Evolutionary conservation across 352 stramenopile genomes (phyloP).

Genomic region (Pythium brassicae): DNA sequence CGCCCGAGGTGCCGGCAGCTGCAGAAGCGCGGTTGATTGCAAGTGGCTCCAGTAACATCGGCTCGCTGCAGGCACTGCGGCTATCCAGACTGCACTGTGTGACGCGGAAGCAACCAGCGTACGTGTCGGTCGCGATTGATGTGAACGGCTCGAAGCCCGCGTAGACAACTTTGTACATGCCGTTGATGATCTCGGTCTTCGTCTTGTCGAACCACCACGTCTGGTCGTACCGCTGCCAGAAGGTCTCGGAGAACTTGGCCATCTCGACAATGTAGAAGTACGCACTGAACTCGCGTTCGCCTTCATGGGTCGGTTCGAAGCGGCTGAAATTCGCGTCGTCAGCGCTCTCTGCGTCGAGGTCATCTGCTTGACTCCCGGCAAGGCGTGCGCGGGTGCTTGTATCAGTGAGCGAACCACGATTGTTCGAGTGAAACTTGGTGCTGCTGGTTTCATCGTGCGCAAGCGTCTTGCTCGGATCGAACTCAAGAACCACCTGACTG

Average conservation of each 20-base stretch:
- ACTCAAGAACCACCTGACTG: constrained; percentile 22
- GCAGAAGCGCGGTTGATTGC: not conserved
- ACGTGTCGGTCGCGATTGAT: constrained; percentile 38
- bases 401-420: not conserved
- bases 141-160: constrained; percentile 34
- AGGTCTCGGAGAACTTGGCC: constrained; percentile 56
- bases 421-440: not conserved
- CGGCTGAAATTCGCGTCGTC: not conserved
- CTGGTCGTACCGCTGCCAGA: constrained; percentile 70
- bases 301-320: constrained; percentile 30
- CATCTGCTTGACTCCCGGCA: not conserved
- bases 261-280: constrained; percentile 69
- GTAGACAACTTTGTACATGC: constrained; percentile 63
- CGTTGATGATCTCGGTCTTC: constrained; percentile 48
- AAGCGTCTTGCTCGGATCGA: not conserved
- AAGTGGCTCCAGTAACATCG: constrained; percentile 44
- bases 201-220: constrained; percentile 85
- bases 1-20: not conserved
- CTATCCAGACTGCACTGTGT: constrained; percentile 48
- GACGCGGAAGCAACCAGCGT: constrained; percentile 58
- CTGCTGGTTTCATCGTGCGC: not conserved
- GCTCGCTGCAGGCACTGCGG: constrained; percentile 40
- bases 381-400: not conserved
- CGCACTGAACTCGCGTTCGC: constrained; percentile 30
- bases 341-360: not conserved